A percentile compares a stretch with the other conserved stretches of the same genome.
Conservation (phyloP, 805 yeast species). For the Candida lessepsii region DNA sequence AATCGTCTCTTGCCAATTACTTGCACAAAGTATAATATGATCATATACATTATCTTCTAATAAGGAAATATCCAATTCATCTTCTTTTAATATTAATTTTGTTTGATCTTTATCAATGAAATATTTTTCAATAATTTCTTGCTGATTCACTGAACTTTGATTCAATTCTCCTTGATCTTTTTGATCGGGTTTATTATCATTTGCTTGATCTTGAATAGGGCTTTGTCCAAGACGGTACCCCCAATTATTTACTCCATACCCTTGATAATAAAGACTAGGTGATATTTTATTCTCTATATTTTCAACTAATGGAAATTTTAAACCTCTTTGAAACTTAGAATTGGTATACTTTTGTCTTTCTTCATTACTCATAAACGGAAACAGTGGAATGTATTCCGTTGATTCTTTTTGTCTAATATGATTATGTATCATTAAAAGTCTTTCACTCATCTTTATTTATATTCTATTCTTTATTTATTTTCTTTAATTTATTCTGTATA, state of each 20-base stretch:
- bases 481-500: no score
- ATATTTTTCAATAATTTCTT: not conserved
- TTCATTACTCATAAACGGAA: slow-evolving; percentile 9
- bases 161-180: no score
- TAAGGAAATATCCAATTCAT: not conserved
- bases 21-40: slow-evolving; percentile 1
- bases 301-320: slow-evolving; percentile 6
- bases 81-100: not conserved
- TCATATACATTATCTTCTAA: slow-evolving; percentile 8
- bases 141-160: no score
- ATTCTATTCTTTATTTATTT: not conserved
- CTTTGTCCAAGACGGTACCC: no score
- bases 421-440: slow-evolving; percentile 13
- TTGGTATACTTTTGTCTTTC: slow-evolving; percentile 8
- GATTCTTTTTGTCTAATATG: slow-evolving; percentile 11
- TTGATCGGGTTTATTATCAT: no score
- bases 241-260: no score
- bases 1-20: slow-evolving; percentile 2
- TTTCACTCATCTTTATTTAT: slow-evolving; percentile 4
- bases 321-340: slow-evolving; percentile 3
- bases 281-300: not conserved
- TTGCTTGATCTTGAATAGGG: no score
- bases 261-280: slow-evolving; percentile 1
- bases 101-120: not conserved
- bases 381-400: slow-evolving; percentile 12